Base-by-base conservation (phyloP, 1,139 yeast genomes). In the Magnusiomyces paraingens region DNA sequence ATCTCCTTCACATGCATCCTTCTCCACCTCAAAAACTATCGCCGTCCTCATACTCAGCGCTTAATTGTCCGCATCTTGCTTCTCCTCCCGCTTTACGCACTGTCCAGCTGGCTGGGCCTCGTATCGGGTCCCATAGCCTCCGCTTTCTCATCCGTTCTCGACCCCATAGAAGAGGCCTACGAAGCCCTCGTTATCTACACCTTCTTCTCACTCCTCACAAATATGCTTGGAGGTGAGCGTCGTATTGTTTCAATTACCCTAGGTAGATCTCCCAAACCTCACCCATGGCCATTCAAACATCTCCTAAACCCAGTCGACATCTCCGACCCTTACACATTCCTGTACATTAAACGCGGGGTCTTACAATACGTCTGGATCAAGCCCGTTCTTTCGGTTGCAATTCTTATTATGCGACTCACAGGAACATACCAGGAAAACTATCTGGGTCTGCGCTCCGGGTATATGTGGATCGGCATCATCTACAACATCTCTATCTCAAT, bases 151-250 rank as follows among this genome's bases (percentile, higher is more conserved):
- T 71, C 72, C 51, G 65, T 84, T 22, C 63, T 91, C 11, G 95
- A 85, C 59, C 96, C 97, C 0, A 63, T 86, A 0, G 75, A 95
- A 53, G 99, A 93, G 65, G 82, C 91, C 1, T 93, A 93, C 68
- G 99, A 94, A 69, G 96, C 98, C 0, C 88, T 94, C 70, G 97
- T 91, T 47, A 87, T 93, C 46, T 94, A 93, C 68, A 90, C 97
- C 2, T 93, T 93, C 68, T 91, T 88, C 71, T 80, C 93, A 22
- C 74, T 91, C 42, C 73, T 94, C 54, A 89, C 95, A 1, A 81
- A 84, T 58, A 79, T 89, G 74, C 76, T 93, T 12, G 98, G 98
- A 0, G 99, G 99, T 29, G 99, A 93, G 66, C 73, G 95, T 50
- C 82, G 81, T 59, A 89, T 93, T 41, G 84, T 93, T 39, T 80